These are phyloP conservation scores for Prunus mira DNA, from an alignment of 306 rosid species.

Conservation along the genomic window DNA sequence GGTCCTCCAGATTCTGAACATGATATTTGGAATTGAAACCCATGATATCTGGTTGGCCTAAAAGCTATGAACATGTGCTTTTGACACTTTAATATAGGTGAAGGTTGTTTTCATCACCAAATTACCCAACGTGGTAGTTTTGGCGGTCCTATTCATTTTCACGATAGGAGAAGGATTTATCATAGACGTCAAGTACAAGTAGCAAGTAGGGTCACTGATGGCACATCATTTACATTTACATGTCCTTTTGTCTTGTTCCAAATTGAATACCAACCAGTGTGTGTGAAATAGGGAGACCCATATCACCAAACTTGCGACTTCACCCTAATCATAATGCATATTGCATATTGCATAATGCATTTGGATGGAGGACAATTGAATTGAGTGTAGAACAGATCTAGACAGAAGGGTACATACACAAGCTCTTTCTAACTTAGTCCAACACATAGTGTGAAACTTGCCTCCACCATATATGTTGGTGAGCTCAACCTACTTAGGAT, in stretches of 20 bases:
- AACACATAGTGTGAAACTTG: not conserved
- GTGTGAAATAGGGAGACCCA: not conserved
- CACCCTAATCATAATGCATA: too few relatives aligned
- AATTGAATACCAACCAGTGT: not conserved
- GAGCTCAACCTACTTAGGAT: not conserved
- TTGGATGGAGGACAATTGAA: not conserved
- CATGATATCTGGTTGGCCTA: not conserved
- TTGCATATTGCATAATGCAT: too few relatives aligned
- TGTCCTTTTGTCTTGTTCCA: not conserved
- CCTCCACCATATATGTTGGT: not conserved
- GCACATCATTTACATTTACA: not conserved
- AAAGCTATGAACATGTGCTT: too few relatives aligned
- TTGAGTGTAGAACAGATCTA: not conserved
- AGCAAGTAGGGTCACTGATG: not conserved
- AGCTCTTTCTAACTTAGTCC: not conserved
- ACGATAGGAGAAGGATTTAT: not conserved
- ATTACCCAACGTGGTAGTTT: too few relatives aligned
- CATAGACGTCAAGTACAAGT: not conserved
- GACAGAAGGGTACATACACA: not conserved
- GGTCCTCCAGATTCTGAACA: not conserved
- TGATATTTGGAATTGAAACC: too few relatives aligned
- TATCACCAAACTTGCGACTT: too few relatives aligned
- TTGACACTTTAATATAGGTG: too few relatives aligned
- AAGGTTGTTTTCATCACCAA: too few relatives aligned
- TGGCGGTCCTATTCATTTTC: too few relatives aligned